Evolutionary conservation across 2,329 filamentous ascomycete genomes (phyloP).

Genomic region (Blastomyces parvus): DNA sequence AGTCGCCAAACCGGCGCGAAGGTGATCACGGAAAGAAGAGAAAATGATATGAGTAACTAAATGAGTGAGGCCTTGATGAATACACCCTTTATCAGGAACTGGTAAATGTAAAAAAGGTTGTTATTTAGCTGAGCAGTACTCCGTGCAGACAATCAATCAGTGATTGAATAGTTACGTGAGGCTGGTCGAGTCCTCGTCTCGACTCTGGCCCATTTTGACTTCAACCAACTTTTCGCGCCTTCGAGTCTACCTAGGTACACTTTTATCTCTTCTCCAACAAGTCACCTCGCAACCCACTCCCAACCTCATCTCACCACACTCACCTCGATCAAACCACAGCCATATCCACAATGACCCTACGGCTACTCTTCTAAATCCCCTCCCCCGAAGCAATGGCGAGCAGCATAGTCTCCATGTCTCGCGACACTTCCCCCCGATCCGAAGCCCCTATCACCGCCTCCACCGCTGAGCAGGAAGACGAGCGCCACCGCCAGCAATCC

Average conservation of each 20-base stretch:
- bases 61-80: too few species aligned
- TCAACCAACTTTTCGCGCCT: not conserved
- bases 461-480: not conserved
- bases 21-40: too few species aligned
- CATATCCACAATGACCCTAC: constrained; percentile 1
- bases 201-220: not conserved
- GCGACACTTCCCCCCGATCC: constrained; percentile 4
- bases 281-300: not conserved
- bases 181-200: not conserved
- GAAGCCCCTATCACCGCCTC: not conserved
- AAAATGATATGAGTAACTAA: too few species aligned
- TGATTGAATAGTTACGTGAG: not conserved
- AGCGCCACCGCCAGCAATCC: not conserved
- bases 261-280: not conserved
- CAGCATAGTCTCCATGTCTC: constrained; percentile 10
- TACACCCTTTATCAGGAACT: too few species aligned
- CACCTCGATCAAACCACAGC: not conserved
- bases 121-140: too few species aligned
- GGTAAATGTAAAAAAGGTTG: too few species aligned
- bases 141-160: too few species aligned
- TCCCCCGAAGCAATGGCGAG: constrained; percentile 10
- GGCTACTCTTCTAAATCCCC: not conserved
- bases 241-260: not conserved
- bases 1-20: too few species aligned
- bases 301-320: not conserved